A percentile compares a stretch with the other conserved stretches of the same genome.
These are phyloP conservation scores for Amoeboaphelidium occidentale DNA, from an alignment of 371 early-diverging fungal genomes.

Conservation along the genomic window DNA sequence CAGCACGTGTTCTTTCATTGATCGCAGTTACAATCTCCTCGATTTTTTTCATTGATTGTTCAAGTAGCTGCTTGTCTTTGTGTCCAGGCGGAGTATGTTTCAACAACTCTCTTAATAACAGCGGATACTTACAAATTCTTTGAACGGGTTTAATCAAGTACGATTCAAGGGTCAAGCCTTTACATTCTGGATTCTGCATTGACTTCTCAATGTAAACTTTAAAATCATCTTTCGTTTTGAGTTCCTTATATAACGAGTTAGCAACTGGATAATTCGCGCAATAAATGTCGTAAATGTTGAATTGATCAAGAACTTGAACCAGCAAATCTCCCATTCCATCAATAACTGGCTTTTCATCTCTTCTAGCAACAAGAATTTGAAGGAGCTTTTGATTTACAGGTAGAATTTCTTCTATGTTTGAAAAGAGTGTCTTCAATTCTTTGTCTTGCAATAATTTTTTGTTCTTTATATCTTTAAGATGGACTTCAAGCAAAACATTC, in stretches of 20 bases:
- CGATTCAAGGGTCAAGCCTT: slow-evolving; percentile 22
- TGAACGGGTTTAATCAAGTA: slow-evolving; percentile 28
- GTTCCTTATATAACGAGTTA: slow-evolving; percentile 15
- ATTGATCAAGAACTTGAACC: slow-evolving; percentile 4
- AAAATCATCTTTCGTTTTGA: slow-evolving; percentile 11
- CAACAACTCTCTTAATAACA: slow-evolving; percentile 15
- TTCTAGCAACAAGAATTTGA: slow-evolving; percentile 7
- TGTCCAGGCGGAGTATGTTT: slow-evolving; percentile 14
- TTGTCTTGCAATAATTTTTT: slow-evolving; percentile 12
- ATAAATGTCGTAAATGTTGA: slow-evolving; percentile 18
- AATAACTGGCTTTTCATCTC: slow-evolving; percentile 13
- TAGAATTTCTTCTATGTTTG: slow-evolving; percentile 19
- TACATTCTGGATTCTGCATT: slow-evolving; percentile 14
- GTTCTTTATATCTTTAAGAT: slow-evolving; percentile 10
- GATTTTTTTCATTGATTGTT: slow-evolving; percentile 14
- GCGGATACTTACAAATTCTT: slow-evolving; percentile 26
- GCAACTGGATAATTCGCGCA: slow-evolving; percentile 22
- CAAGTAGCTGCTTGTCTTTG: slow-evolving; percentile 12
- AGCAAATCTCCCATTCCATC: slow-evolving; percentile 4
- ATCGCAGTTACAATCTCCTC: slow-evolving; percentile 19
- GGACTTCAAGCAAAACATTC: slow-evolving; percentile 17
- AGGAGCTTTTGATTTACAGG: slow-evolving; percentile 15
- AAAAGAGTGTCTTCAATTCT: slow-evolving; percentile 14
- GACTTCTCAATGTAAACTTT: slow-evolving; percentile 9
- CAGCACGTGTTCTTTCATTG: slow-evolving; percentile 19